Conservation (phyloP, 2,329 filamentous ascomycete genomes). For the Arthrobotrys sphaeroides region DNA sequence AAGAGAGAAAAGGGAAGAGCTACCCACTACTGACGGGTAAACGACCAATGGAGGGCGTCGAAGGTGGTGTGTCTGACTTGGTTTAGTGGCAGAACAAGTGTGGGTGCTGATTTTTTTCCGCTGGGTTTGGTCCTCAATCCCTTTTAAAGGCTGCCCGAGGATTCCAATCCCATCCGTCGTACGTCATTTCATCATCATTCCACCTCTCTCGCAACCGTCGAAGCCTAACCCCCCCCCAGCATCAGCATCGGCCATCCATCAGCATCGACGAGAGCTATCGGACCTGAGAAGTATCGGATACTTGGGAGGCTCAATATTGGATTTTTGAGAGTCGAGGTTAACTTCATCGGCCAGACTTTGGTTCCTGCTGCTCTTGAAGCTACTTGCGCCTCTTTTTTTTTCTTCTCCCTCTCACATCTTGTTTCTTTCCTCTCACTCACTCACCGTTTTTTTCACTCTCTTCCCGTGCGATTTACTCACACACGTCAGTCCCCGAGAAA, state of each 20-base stretch:
- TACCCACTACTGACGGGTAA: neutral
- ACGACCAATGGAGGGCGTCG: conserved; percentile 6
- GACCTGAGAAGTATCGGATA: too few species aligned
- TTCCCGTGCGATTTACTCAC: neutral
- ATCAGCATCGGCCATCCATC: neutral
- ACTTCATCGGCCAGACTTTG: conserved; percentile 20
- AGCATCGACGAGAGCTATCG: too few species aligned
- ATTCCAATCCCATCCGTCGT: conserved; percentile 27
- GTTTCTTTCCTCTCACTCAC: neutral
- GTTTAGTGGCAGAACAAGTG: conserved; percentile 10
- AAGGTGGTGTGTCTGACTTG: conserved; percentile 6
- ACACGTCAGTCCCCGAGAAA: too few species aligned
- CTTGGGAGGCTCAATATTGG: conserved; percentile 20
- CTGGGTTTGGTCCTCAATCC: neutral
- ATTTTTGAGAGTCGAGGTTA: too few species aligned
- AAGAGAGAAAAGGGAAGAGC: too few species aligned
- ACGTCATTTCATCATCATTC: conserved; percentile 55
- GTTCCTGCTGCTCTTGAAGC: neutral
- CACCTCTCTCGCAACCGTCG: conserved; percentile 40
- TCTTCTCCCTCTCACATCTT: conserved; percentile 4
- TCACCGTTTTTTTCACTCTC: too few species aligned
- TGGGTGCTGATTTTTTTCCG: conserved; percentile 7
- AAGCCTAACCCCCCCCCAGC: conserved; percentile 2
- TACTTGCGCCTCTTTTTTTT: conserved; percentile 42
- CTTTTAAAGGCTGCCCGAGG: conserved; percentile 27